Conservation (phyloP, 768 basidiomycete genomes). For the Lactarius hatsudake region DNA sequence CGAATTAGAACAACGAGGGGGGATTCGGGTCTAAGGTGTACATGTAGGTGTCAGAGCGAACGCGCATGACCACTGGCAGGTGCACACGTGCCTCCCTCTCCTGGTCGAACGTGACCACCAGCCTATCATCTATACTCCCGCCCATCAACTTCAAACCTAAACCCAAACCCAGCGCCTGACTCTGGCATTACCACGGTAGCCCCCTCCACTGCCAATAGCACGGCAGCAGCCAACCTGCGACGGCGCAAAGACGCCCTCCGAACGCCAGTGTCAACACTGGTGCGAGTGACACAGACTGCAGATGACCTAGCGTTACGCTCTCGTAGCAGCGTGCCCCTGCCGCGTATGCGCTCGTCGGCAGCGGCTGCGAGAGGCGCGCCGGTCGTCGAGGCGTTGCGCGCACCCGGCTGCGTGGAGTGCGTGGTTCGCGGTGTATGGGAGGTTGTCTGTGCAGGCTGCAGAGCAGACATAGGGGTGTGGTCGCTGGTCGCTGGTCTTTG, state of each 20-base stretch:
- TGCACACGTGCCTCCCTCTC: neutral
- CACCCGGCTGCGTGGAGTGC: conserved; percentile 10
- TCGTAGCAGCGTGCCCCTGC: neutral
- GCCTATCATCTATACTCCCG: neutral
- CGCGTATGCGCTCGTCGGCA: neutral
- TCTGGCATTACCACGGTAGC: neutral
- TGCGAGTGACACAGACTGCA: neutral
- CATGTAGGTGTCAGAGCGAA: neutral
- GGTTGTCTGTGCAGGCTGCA: neutral
- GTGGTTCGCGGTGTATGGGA: neutral
- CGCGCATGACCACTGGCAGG: neutral
- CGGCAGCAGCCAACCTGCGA: neutral
- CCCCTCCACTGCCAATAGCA: neutral
- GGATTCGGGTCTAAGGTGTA: neutral
- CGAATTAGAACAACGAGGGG: neutral
- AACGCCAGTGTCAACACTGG: neutral
- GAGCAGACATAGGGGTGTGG: neutral
- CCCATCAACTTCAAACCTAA: neutral
- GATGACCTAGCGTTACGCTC: conserved; percentile 1
- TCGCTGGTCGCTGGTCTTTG: neutral
- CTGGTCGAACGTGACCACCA: neutral
- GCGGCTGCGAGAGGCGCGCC: neutral
- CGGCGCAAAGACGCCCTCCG: conserved; percentile 8
- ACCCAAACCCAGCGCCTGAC: neutral
- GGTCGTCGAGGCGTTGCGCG: conserved; percentile 6